These are phyloP conservation scores for Pseudopithomyces maydicus DNA, from an alignment of 2,329 filamentous ascomycete species.

Conservation along the genomic window DNA sequence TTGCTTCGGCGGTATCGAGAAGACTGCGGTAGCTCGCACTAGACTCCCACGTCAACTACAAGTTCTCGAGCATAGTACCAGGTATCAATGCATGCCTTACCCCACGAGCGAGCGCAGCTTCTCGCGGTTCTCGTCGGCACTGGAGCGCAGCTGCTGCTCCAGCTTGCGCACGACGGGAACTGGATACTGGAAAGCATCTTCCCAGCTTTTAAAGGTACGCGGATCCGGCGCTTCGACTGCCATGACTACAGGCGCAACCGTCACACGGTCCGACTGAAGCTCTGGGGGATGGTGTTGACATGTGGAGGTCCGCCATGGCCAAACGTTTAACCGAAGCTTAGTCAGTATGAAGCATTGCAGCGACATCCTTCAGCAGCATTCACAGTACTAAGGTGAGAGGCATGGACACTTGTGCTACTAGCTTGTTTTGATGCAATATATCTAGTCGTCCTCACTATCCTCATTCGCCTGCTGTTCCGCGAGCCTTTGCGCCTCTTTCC, in stretches of 20 bases:
- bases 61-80: neutral
- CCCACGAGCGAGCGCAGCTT: slow-evolving; percentile 70
- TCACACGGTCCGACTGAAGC: neutral
- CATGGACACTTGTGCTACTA: neutral
- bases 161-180: slow-evolving; percentile 66
- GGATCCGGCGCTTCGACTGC: slow-evolving; percentile 62
- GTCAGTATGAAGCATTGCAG: neutral
- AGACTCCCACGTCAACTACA: slow-evolving; percentile 11
- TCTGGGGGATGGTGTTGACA: slow-evolving; percentile 8
- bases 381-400: neutral
- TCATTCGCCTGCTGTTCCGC: slow-evolving; percentile 48
- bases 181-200: slow-evolving; percentile 70
- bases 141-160: slow-evolving; percentile 67
- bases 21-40: slow-evolving; percentile 82
- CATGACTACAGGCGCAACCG: slow-evolving; percentile 43
- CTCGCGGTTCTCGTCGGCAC: slow-evolving; percentile 67
- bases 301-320: slow-evolving; percentile 6
- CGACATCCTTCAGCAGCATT: neutral
- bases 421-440: neutral
- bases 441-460: slow-evolving; percentile 43
- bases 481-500: slow-evolving; percentile 52
- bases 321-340: slow-evolving; percentile 1
- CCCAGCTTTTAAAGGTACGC: slow-evolving; percentile 63
- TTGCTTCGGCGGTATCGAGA: slow-evolving; percentile 90
- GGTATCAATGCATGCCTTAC: slow-evolving; percentile 46